Base-by-base conservation (phyloP, 352 stramenopile species). In the Phytopythium helicoides region DNA sequence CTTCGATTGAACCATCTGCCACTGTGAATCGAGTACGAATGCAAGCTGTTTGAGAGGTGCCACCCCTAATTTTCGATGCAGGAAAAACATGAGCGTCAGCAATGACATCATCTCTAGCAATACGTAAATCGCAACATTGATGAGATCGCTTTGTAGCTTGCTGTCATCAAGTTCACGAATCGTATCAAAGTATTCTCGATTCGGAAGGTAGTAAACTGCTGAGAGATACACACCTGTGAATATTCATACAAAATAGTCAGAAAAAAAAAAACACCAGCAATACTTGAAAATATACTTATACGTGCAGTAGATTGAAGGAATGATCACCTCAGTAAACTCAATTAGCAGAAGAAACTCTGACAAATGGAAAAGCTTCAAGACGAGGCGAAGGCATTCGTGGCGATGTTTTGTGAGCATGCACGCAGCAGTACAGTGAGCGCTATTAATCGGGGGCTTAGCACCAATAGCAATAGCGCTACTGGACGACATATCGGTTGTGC, bases 1-100 rank as follows among this genome's bases (percentile, higher is more conserved):
- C 53, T 77, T 82, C 45, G 52, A 61, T 45, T 82, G 68, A 3
- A 62, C 34, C 15, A 62, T 56, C 26, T 59, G 46, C 58, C 61
- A 76, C 54, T 78, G 69, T n/a, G 56, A 57, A 31, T 68, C 57
- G 26, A 80, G 21, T 26, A 68, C 56, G 23, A 74, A 76, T 23
- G 61, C 49, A 6, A 80, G 52, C 28, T 73, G 63, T 33, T 66
- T 54, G 8, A 71, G 53, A 19, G 52, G 31, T 9, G 51, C 52
- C 14, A 75, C 16, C 11, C 56, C 57, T 31, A 73, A 62, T 35
- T 60, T 54, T 18, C 38, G 41, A 12, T 61, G 36, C 34, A 83
- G 50, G 18, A 64, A 7, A 7, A 38, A 51, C 18, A 47, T 54
- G 26, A 81, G 54, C 19, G 60, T 18, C 19, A 69, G 4, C 37